Percentiles rank a stretch among this genome's conserved stretches.
Evolutionary conservation across 2,329 filamentous ascomycete genomes (phyloP).

Genomic region (Teratosphaeria viscida): DNA sequence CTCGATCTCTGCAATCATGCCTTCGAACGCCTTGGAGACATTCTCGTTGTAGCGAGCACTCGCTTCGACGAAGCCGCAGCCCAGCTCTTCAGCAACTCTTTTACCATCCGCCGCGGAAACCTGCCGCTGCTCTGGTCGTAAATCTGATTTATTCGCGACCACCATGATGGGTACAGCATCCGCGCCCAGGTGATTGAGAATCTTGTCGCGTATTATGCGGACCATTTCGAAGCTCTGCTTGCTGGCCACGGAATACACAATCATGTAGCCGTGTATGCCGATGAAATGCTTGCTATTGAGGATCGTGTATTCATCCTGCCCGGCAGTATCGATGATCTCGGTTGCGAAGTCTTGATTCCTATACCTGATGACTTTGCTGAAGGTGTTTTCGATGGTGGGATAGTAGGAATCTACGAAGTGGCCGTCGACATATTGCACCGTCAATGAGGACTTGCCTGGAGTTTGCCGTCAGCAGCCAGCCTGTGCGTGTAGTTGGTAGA

Average conservation of each 20-base stretch:
- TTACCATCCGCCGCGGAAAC: conserved; percentile 78
- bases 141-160: conserved; percentile 93
- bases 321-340: conserved; percentile 96
- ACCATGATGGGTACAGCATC: conserved; percentile 89
- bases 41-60: conserved; percentile 92
- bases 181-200: conserved; percentile 86
- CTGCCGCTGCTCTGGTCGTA: conserved; percentile 86
- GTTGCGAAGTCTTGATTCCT: conserved; percentile 90
- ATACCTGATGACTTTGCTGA: conserved; percentile 87
- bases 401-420: conserved; percentile 99
- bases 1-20: conserved; percentile 90
- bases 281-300: conserved; percentile 98
- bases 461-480: background rate
- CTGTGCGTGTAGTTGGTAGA: conserved; percentile 5
- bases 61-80: conserved; percentile 90
- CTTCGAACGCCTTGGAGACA: conserved; percentile 82
- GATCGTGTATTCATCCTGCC: conserved; percentile 96
- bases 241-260: conserved; percentile 94
- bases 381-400: conserved; percentile 97
- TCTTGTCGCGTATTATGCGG: conserved; percentile 90
- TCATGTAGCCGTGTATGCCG: conserved; percentile 96
- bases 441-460: conserved; percentile 89
- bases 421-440: conserved; percentile 92
- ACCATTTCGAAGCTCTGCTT: conserved; percentile 97
- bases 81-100: conserved; percentile 73